Conservation (phyloP, 495 filamentous ascomycete genomes). For the Penicillium bialowiezense region DNA sequence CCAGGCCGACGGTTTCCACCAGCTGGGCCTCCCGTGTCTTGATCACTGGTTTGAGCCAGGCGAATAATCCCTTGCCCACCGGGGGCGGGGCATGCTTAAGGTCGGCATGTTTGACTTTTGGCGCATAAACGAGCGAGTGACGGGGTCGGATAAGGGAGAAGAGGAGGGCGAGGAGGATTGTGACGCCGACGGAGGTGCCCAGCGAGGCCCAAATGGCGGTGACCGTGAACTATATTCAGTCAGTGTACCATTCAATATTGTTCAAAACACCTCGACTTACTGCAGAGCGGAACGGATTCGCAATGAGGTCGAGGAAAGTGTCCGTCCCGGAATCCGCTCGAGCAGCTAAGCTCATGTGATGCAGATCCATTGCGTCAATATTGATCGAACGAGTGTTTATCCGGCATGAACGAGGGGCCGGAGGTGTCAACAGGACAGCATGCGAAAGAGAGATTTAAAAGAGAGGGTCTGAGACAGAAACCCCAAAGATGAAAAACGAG, state of each 20-base stretch:
- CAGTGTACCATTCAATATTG: neutral
- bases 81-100: conserved; percentile 90
- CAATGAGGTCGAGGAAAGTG: conserved; percentile 45
- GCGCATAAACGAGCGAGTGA: conserved; percentile 88
- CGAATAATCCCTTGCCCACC: conserved; percentile 78
- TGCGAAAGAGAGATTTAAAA: neutral
- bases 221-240: conserved; percentile 47
- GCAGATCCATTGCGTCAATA: conserved; percentile 31
- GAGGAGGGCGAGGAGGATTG: conserved; percentile 64
- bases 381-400: conserved; percentile 11
- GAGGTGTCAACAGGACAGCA: neutral
- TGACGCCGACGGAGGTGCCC: conserved; percentile 75
- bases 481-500: conserved; percentile 1
- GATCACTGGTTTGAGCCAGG: conserved; percentile 79
- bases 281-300: conserved; percentile 45
- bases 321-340: conserved; percentile 24
- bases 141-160: conserved; percentile 91
- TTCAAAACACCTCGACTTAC: conserved; percentile 24
- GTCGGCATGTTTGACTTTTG: conserved; percentile 90
- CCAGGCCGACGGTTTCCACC: conserved; percentile 77
- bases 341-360: conserved; percentile 20
- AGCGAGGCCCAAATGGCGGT: conserved; percentile 75
- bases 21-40: conserved; percentile 71
- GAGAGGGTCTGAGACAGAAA: neutral
- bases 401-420: conserved; percentile 24